These are phyloP conservation scores for Hibiscus mutabilis DNA, from an alignment of 345 rosid genomes.

Conservation along the genomic window DNA sequence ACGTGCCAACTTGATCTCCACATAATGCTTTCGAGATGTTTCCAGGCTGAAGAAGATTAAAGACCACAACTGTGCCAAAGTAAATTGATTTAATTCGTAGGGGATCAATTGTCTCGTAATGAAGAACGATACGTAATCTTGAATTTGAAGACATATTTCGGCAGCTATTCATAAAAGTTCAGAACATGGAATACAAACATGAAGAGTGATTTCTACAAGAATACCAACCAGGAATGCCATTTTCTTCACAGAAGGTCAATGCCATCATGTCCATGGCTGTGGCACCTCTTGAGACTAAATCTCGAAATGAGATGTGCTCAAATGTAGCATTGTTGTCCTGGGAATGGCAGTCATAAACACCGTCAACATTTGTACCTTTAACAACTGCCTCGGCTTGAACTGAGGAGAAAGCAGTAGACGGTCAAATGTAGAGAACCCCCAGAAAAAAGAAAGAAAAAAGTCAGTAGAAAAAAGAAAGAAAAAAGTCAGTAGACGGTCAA, in stretches of 20 bases:
- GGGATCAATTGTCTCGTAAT: background rate
- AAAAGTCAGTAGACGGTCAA: too few species aligned
- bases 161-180: background rate
- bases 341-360: conserved; percentile 53
- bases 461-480: too few species aligned
- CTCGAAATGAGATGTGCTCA: conserved; percentile 66
- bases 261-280: conserved; percentile 79
- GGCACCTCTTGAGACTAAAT: conserved; percentile 56
- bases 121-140: background rate
- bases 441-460: background rate
- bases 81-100: background rate
- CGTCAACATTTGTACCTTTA: conserved; percentile 77
- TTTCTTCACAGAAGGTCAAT: conserved; percentile 78
- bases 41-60: conserved; percentile 78
- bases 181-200: background rate
- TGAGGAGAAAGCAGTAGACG: conserved; percentile 14
- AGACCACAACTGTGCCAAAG: conserved; percentile 57
- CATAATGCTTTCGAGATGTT: conserved; percentile 76
- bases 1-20: conserved; percentile 84
- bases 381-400: conserved; percentile 81
- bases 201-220: background rate
- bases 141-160: background rate
- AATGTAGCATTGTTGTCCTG: conserved; percentile 51
- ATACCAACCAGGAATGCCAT: conserved; percentile 68
- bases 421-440: background rate